These are phyloP conservation scores for Neohortaea acidophila DNA, from an alignment of 495 filamentous ascomycete species.

Conservation along the genomic window DNA sequence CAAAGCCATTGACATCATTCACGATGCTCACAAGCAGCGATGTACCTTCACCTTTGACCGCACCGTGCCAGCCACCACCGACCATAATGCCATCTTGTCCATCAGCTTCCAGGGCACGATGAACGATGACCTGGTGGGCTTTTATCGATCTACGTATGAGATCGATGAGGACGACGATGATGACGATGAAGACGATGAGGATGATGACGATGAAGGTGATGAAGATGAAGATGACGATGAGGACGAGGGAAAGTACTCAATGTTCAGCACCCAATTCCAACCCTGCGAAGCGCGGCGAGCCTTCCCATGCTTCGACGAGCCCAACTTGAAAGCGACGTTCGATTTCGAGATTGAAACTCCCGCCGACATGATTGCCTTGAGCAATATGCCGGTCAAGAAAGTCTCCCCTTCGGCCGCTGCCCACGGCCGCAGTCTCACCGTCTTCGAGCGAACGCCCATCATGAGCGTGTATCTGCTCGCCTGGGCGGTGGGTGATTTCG, in stretches of 20 bases:
- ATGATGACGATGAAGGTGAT: too few species aligned
- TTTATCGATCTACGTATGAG: constrained; percentile 66
- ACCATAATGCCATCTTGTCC: constrained; percentile 47
- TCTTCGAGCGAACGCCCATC: constrained; percentile 70
- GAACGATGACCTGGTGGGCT: constrained; percentile 79
- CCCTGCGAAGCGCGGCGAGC: constrained; percentile 85
- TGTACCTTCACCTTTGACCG: constrained; percentile 56
- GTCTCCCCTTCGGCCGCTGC: constrained; percentile 41
- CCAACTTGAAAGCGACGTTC: constrained; percentile 89
- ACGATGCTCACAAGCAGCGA: constrained; percentile 67
- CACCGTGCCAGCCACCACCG: constrained; percentile 44
- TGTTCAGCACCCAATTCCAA: constrained; percentile 88
- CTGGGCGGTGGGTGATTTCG: constrained; percentile 94
- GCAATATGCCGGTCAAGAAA: constrained; percentile 89
- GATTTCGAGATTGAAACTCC: constrained; percentile 86
- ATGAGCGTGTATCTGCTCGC: constrained; percentile 92
- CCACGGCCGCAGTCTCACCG: constrained; percentile 56
- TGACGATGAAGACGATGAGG: too few species aligned
- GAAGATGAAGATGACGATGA: too few species aligned
- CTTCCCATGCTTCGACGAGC: constrained; percentile 97
- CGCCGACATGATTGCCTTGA: constrained; percentile 68
- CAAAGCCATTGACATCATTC: constrained; percentile 50
- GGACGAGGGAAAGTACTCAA: too few species aligned
- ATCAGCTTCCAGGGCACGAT: constrained; percentile 74
- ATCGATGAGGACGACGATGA: constrained; percentile 66